Percentiles rank a stretch among this genome's conserved stretches.
These are phyloP conservation scores for Leccinum aurantiacum DNA, from an alignment of 768 basidiomycete genomes.

Conservation along the genomic window DNA sequence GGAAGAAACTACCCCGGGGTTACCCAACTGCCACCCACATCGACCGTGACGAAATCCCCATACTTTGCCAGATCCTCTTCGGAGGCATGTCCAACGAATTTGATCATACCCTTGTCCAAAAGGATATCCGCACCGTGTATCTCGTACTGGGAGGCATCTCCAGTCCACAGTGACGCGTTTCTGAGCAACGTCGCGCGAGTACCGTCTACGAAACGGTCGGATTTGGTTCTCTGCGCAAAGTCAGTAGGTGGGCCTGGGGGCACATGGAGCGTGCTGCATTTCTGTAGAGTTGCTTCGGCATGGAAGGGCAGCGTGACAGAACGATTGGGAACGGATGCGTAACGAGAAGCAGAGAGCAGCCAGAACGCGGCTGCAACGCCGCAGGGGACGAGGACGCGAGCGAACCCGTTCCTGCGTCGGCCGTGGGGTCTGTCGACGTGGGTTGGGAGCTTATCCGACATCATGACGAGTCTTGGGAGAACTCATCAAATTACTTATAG, in stretches of 20 bases:
- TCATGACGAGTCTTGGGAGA: constrained; percentile 18
- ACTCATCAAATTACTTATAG: neutral
- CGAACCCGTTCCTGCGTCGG: constrained; percentile 12
- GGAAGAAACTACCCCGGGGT: constrained; percentile 57
- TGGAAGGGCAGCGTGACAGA: constrained; percentile 29
- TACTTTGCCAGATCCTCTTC: constrained; percentile 33
- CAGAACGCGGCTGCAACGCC: constrained; percentile 13
- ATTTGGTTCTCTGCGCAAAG: constrained; percentile 35
- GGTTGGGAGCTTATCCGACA: constrained; percentile 31
- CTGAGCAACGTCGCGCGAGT: constrained; percentile 40
- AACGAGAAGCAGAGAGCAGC: constrained; percentile 22
- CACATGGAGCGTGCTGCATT: constrained; percentile 36
- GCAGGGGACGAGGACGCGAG: constrained; percentile 22
- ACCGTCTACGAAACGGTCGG: constrained; percentile 40
- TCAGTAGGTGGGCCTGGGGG: constrained; percentile 38
- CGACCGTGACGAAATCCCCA: constrained; percentile 50
- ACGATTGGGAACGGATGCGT: constrained; percentile 3
- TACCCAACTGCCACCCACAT: constrained; percentile 66
- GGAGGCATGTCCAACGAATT: constrained; percentile 43
- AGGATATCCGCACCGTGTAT: constrained; percentile 40
- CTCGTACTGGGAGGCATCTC: constrained; percentile 37
- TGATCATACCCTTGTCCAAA: constrained; percentile 40
- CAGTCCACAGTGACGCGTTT: constrained; percentile 58
- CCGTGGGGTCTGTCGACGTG: constrained; percentile 15
- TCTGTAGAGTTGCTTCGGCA: constrained; percentile 31